A percentile compares a stretch with the other conserved stretches of the same genome.
phyloP scores from a whole-genome alignment of 202 grass and related monocot species.

The Panicum hallii region DNA sequence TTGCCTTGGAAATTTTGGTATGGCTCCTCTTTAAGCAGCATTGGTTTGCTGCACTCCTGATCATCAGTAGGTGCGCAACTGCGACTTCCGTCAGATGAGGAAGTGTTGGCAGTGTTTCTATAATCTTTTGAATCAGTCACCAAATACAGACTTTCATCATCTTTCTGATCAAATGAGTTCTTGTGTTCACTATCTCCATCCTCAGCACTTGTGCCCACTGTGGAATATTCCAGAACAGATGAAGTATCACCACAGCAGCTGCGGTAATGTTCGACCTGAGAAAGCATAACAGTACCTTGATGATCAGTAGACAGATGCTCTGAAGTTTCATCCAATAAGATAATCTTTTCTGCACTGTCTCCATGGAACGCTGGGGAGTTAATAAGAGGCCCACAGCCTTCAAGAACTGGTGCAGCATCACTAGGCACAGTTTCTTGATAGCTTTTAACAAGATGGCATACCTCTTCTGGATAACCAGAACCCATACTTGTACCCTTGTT shows the following conservation, averaged over 20 bases:
- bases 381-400: neutral
- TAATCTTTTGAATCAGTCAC: constrained; percentile 35
- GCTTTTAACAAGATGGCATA: neutral
- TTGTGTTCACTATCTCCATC: constrained; percentile 26
- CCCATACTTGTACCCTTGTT: neutral
- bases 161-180: constrained; percentile 11
- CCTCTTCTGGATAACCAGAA: constrained; percentile 25
- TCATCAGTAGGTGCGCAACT: neutral
- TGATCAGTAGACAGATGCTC: constrained; percentile 7
- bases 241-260: constrained; percentile 34
- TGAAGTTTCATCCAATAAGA: constrained; percentile 26
- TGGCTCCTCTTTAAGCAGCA: neutral
- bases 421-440: constrained; percentile 4
- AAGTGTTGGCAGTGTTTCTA: neutral
- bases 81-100: neutral
- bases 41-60: neutral
- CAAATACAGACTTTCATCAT: neutral
- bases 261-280: neutral
- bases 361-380: constrained; percentile 18
- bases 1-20: constrained; percentile 21
- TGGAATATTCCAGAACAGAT: constrained; percentile 21
- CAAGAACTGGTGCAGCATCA: neutral
- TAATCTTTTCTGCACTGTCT: constrained; percentile 30
- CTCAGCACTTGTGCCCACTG: neutral
- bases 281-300: neutral